Conservation (phyloP, 2,329 filamentous ascomycete species). For the Immersiporthe knoxdaviesiana region DNA sequence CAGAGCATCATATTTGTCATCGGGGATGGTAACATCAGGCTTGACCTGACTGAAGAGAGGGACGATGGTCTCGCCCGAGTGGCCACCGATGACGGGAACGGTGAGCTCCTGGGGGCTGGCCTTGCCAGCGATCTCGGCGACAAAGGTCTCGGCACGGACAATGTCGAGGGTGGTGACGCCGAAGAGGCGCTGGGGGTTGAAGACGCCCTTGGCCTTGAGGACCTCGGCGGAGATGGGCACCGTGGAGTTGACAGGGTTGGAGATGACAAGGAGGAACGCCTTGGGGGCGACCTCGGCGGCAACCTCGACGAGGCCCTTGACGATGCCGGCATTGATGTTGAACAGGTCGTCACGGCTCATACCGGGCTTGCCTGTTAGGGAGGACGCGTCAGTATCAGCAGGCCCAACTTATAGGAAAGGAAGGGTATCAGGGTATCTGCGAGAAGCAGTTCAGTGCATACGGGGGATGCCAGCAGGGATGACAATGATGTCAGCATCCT, state of each 20-base stretch:
- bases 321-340: constrained; percentile 99
- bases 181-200: constrained; percentile 94
- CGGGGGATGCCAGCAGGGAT: constrained; percentile 98
- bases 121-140: constrained; percentile 81
- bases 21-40: constrained; percentile 76
- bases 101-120: constrained; percentile 80
- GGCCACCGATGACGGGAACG: constrained; percentile 92
- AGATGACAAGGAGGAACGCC: constrained; percentile 95
- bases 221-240: constrained; percentile 97
- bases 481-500: constrained; percentile 92
- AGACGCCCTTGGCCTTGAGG: constrained; percentile 89
- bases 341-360: constrained; percentile 99
- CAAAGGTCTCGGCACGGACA: constrained; percentile 96
- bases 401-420: background rate
- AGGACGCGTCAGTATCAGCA: constrained; percentile 20
- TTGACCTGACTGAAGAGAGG: constrained; percentile 93
- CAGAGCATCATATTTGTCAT: constrained; percentile 86
- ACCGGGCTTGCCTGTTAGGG: constrained; percentile 82
- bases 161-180: constrained; percentile 99
- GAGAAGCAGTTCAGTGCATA: constrained; percentile 54
- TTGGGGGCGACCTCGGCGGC: constrained; percentile 88
- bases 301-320: constrained; percentile 88
- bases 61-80: constrained; percentile 98
- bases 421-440: background rate
- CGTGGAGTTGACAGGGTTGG: constrained; percentile 99